Conservation (phyloP, 768 basidiomycete genomes). For the Rossbeevera mucosa region DNA sequence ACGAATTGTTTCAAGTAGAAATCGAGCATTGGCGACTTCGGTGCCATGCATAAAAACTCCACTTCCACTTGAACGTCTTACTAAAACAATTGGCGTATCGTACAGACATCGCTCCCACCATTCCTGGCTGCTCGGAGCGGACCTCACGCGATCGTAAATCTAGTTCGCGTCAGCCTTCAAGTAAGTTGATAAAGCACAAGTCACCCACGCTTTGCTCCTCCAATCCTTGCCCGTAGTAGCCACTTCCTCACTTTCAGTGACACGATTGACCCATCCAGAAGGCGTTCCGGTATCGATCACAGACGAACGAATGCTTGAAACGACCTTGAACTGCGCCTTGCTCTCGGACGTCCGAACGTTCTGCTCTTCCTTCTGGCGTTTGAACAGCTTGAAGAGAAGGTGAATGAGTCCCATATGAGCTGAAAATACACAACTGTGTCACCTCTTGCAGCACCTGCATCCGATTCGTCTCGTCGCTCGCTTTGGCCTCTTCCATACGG, state of each 20-base stretch:
- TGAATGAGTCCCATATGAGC: background rate
- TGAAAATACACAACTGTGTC: background rate
- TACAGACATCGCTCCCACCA: background rate
- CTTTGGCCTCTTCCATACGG: slow-evolving; percentile 62
- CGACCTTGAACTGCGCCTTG: slow-evolving; percentile 76
- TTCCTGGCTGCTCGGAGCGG: background rate
- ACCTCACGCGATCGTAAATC: slow-evolving; percentile 13
- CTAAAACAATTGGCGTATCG: background rate
- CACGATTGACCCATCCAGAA: slow-evolving; percentile 68
- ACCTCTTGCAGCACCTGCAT: slow-evolving; percentile 60
- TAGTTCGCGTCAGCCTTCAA: slow-evolving; percentile 3
- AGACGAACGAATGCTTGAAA: slow-evolving; percentile 64
- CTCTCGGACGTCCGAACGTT: slow-evolving; percentile 35
- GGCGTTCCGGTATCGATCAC: slow-evolving; percentile 64
- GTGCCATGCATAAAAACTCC: background rate
- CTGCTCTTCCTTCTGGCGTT: slow-evolving; percentile 51
- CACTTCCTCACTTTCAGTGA: slow-evolving; percentile 37
- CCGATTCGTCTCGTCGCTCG: slow-evolving; percentile 36
- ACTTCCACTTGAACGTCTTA: background rate
- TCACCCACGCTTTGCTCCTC: slow-evolving; percentile 47
- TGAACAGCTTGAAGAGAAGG: slow-evolving; percentile 44
- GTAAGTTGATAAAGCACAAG: background rate
- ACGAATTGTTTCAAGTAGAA: background rate
- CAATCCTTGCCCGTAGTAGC: slow-evolving; percentile 45
- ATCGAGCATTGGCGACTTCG: background rate